A percentile compares a stretch with the other conserved stretches of the same genome.
Conservation (phyloP, 257 asterid genomes). For the Henckelia pumila region DNA sequence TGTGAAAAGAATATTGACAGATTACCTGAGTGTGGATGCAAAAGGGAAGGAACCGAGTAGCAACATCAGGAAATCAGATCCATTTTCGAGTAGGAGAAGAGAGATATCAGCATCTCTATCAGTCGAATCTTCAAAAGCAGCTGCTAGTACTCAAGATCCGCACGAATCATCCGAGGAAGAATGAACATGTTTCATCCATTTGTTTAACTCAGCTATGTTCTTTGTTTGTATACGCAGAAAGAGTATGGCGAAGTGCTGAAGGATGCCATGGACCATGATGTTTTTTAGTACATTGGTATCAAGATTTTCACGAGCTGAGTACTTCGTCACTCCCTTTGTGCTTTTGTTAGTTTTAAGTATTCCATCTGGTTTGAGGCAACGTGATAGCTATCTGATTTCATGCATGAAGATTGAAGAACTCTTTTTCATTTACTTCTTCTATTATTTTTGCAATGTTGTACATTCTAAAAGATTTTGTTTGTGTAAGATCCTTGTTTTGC, state of each 20-base stretch:
- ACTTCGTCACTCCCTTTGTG: background rate
- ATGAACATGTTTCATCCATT: slow-evolving; percentile 10
- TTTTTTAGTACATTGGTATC: slow-evolving; percentile 15
- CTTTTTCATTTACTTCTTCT: no score
- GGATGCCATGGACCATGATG: background rate
- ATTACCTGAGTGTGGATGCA: slow-evolving; percentile 54
- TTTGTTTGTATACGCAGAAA: slow-evolving; percentile 24
- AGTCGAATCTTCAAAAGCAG: slow-evolving; percentile 38
- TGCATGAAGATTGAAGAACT: no score
- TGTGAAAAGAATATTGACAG: slow-evolving; percentile 65
- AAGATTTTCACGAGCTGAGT: slow-evolving; percentile 8
- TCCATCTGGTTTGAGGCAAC: no score
- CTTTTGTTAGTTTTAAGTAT: background rate
- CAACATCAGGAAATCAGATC: slow-evolving; percentile 35
- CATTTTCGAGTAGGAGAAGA: slow-evolving; percentile 36
- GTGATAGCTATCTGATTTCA: no score
- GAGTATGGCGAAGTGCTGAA: slow-evolving; percentile 13
- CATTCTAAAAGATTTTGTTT: no score
- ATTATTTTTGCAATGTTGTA: no score
- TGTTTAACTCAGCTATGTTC: background rate
- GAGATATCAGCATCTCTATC: slow-evolving; percentile 46
- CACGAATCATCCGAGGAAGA: slow-evolving; percentile 30
- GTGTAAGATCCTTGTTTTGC: no score
- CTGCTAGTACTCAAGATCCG: slow-evolving; percentile 25
- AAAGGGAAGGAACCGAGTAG: slow-evolving; percentile 40